These are phyloP conservation scores for Fusarium gaditjirri DNA, from an alignment of 2,329 filamentous ascomycete species.

Conservation along the genomic window DNA sequence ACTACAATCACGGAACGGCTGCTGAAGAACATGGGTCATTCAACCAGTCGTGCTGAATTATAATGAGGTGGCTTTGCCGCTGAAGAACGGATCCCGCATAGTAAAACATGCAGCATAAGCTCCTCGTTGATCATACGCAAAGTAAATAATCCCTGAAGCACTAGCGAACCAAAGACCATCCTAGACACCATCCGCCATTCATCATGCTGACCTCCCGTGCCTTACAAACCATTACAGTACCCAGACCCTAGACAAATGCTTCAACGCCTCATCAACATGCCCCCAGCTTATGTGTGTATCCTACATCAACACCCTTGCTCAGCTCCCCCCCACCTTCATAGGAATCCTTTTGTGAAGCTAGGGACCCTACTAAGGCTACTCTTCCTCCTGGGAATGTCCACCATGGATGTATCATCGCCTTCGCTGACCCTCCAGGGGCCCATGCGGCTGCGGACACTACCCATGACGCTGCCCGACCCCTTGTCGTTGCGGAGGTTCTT, in stretches of 20 bases:
- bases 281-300: slow-evolving; percentile 27
- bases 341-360: slow-evolving; percentile 82
- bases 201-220: slow-evolving; percentile 16
- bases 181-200: slow-evolving; percentile 23
- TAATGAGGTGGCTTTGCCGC: not conserved
- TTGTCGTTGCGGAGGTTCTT: slow-evolving; percentile 80
- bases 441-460: slow-evolving; percentile 52
- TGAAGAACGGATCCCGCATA: not conserved
- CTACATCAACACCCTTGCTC: slow-evolving; percentile 13
- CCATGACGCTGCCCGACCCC: slow-evolving; percentile 60
- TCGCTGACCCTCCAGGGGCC: slow-evolving; percentile 51
- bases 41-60: not conserved
- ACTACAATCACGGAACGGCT: not conserved
- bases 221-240: slow-evolving; percentile 23
- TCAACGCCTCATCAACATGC: slow-evolving; percentile 40
- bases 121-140: slow-evolving; percentile 38
- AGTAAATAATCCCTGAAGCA: slow-evolving; percentile 34
- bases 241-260: slow-evolving; percentile 35
- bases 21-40: not conserved
- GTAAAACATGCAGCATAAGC: slow-evolving; percentile 1
- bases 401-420: slow-evolving; percentile 52
- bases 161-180: slow-evolving; percentile 23
- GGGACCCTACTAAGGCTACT: slow-evolving; percentile 70
- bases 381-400: slow-evolving; percentile 72
- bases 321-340: slow-evolving; percentile 56